Base-by-base conservation (phyloP, 345 rosid species). In the Moringa oleifera region DNA sequence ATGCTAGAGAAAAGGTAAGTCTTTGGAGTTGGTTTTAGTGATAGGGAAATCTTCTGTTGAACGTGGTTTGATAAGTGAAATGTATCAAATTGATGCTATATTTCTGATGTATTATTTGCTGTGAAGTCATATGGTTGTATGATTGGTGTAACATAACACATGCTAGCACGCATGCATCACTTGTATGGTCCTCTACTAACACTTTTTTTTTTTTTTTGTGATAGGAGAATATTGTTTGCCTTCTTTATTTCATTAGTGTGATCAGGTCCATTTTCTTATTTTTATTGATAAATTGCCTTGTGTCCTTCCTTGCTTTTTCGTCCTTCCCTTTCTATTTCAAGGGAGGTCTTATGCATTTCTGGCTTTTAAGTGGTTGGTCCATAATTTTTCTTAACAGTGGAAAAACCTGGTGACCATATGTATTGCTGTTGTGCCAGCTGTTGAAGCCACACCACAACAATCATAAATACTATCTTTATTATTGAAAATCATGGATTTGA, bases 1-100 rank as follows among this genome's bases (percentile, higher is more conserved):
- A 82, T 71, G 87, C 79, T 55, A 81, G 99, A 80, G 96, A 94
- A 73, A 86, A 75, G 77, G 97, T 83, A 76, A 75, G 84, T 52
- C 15, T 20, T 51, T 71, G 36, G 57, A 25, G 15, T 23, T 52
- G 15, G 11, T 22, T 61, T 60, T 36, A 58, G 53, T 25, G 18
- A 13, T 22, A 0, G 16, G 20, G 41, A 63, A 25, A 33, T 49
- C 18, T 22, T 53, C 41, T 23, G 20, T 51, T n/a, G 12, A 41
- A 41, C 1, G 47, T 41, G 13, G 47, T 15, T 5, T 41, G 17
- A 41, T 41, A 5, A 16, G 2, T 41, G 47, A 15, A 41, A 41
- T 4, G 47, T 7, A 41, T 41, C 12, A 1, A 41, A 5, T 41
- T 11, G 12, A 16, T 41, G 47, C 1, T 11, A 41, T 41, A 16